Evolutionary conservation across 2,329 filamentous ascomycete species (phyloP).

Genomic region (Fusarium poae): DNA sequence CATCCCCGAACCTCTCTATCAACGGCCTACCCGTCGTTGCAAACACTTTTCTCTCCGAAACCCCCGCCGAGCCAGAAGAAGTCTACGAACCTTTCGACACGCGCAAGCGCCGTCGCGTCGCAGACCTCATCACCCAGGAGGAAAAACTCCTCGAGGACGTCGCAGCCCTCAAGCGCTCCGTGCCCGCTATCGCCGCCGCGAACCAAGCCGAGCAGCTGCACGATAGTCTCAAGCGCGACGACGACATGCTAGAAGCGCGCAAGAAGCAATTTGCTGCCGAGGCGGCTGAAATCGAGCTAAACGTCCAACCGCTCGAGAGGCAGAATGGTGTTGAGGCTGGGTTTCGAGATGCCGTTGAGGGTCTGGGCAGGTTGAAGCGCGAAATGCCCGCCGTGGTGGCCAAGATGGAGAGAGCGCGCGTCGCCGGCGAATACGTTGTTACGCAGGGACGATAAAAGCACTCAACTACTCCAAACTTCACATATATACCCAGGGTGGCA

Average conservation of each 20-base stretch:
- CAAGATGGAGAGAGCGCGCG: conserved; percentile 73
- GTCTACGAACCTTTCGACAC: conserved; percentile 72
- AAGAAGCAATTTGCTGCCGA: conserved; percentile 34
- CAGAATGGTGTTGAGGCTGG: conserved; percentile 59
- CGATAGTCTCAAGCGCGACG: conserved; percentile 61
- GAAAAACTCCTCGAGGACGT: conserved; percentile 75
- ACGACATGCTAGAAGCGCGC: conserved; percentile 57
- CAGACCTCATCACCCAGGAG: conserved; percentile 71
- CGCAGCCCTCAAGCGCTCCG: conserved; percentile 68
- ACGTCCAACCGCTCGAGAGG: conserved; percentile 58
- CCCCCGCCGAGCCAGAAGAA: conserved; percentile 42
- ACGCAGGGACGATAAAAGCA: conserved; percentile 48
- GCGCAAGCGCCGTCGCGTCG: conserved; percentile 69
- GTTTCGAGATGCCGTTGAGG: conserved; percentile 63
- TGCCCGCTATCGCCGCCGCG: conserved; percentile 61
- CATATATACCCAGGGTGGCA: conserved; percentile 37
- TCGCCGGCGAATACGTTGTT: conserved; percentile 70
- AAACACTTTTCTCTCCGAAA: conserved; percentile 54
- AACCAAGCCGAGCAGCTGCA: conserved; percentile 58
- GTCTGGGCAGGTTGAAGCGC: conserved; percentile 66
- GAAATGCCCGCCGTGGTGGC: conserved; percentile 73
- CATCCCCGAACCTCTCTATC: conserved; percentile 71
- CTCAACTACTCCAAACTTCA: conserved; percentile 7
- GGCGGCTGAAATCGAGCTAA: conserved; percentile 45
- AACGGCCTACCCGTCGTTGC: conserved; percentile 69